Evolutionary conservation across 345 rosid species (phyloP).

Genomic region (Laguncularia racemosa): DNA sequence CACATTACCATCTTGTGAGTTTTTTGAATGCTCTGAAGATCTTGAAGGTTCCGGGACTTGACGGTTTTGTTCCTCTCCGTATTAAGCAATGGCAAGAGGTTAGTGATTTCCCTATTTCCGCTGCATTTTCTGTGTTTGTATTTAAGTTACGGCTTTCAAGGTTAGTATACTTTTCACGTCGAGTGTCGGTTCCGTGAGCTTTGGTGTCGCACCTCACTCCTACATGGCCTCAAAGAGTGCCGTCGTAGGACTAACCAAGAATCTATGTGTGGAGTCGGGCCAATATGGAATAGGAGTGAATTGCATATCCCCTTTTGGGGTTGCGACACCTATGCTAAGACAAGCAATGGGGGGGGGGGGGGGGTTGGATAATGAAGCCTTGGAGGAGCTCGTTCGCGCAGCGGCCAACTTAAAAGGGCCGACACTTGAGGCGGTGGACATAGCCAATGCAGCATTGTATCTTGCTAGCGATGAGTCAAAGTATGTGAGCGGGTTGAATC

Average conservation of each 20-base stretch:
- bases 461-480: conserved; percentile 13
- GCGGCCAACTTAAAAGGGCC: conserved; percentile 7
- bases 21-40: too few relatives aligned
- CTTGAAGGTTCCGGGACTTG: too few relatives aligned
- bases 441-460: conserved; percentile 16
- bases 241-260: conserved; percentile 11
- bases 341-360: neutral
- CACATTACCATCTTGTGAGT: too few relatives aligned
- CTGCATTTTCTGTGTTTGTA: too few relatives aligned
- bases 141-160: too few relatives aligned
- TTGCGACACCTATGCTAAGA: neutral
- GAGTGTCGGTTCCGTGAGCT: conserved; percentile 3
- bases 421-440: conserved; percentile 8
- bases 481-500: conserved; percentile 14
- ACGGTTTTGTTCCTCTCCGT: too few relatives aligned
- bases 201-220: neutral
- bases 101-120: too few relatives aligned
- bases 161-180: conserved; percentile 19
- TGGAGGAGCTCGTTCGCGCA: neutral
- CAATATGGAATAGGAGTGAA: conserved; percentile 18
- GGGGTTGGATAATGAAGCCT: neutral
- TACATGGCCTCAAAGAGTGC: conserved; percentile 17
- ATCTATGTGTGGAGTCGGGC: conserved; percentile 13
- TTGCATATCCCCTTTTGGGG: conserved; percentile 9
- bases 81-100: too few relatives aligned